Evolutionary conservation across 2,329 filamentous ascomycete genomes (phyloP), one percentile per base, ranked within the genome.

Genomic region (Colletotrichum tamarilloi): DNA sequence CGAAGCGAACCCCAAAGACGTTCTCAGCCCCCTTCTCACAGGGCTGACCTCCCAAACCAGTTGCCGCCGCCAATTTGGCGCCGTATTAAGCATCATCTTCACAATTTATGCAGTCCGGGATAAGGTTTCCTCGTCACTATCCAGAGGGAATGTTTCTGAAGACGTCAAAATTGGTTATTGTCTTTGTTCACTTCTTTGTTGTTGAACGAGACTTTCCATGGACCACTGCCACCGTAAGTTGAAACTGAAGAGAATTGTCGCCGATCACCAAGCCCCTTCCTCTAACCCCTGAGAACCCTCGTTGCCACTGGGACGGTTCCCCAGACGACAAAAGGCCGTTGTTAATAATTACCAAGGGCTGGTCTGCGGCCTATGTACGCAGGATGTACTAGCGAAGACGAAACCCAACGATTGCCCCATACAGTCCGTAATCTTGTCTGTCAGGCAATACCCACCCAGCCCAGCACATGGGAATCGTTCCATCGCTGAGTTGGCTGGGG

Each of bases 31-130:
- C 52, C 35, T 66, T 46, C 70, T 59, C 12, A 71, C 67, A 73
- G 49, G 67, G 67, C 71, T 66, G 62, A 66, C 67, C 67, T 62
- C 67, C 56, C 68, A 30, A 64, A 26, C 38, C 42, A 62, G 57
- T 56, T 67, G 52, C 49, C 57, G 64, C 35, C 63, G 35, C 49
- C 58, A 73, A 69, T 73, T 73, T 70, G 70, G 35, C 42, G 55
- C 60, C 38, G 66, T 55, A 66, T 73, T 60, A 73, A 73, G 67
- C 55, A 70, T 53, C 67, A 57, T 56, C 52, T 58, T 66, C 67
- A 38, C 49, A 57, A 22, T 65, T 66, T 57, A 73, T 73, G 67
- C 67, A 62, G 28, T 49, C 67, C 55, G 4, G 62, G 62, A 66
- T 52, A 26, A 52, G 35, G 49, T 57, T 49, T 62, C 49, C 52